Conservation (phyloP, 225 moss, liverwort and hornwort genomes). For the Climacium dendroides region DNA sequence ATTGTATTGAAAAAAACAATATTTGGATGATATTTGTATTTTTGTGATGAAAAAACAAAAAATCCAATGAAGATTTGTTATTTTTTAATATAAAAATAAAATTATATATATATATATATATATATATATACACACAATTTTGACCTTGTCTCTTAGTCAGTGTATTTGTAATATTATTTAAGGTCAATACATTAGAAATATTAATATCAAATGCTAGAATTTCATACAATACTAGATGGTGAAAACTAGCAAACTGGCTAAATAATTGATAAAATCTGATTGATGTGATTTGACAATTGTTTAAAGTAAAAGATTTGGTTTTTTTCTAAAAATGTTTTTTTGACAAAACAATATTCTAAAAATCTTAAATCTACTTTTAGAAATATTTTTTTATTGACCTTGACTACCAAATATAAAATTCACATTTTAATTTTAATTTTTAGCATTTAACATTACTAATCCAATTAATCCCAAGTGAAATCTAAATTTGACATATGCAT, state of each 20-base stretch:
- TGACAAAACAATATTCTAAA: background rate
- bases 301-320: background rate
- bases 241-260: background rate
- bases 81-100: background rate
- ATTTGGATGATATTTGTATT: background rate
- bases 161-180: background rate
- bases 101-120: too few species aligned
- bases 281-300: background rate
- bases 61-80: fast-evolving
- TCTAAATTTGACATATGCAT: background rate
- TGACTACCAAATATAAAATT: too few species aligned
- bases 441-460: too few species aligned
- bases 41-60: fast-evolving
- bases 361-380: background rate
- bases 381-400: background rate
- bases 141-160: background rate
- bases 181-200: background rate
- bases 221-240: background rate
- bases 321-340: too few species aligned
- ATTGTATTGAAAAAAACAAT: background rate
- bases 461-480: background rate
- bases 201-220: background rate
- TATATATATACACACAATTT: background rate
- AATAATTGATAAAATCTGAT: background rate
- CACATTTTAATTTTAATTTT: background rate